Base-by-base conservation (phyloP, 78 protist genomes). In the Guillardia theta region DNA sequence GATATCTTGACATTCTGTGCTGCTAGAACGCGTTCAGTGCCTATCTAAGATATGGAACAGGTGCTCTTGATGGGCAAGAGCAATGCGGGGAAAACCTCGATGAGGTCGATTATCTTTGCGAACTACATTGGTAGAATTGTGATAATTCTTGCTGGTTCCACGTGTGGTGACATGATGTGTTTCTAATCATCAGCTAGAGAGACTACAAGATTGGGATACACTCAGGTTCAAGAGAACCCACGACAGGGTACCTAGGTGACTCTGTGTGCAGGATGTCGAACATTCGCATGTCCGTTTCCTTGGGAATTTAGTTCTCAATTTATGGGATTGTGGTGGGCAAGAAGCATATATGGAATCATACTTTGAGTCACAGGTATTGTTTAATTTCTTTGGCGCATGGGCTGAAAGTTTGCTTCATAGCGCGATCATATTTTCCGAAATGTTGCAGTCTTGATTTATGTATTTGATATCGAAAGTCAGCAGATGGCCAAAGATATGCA, bases 311-410 rank as follows among this genome's bases (percentile, higher is more conserved):
- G 97, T 96, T 18, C 98, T 99, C 47, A 98, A 98, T 93, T 97
- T 99, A 27, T 98, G 99, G 99, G 99, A 99, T 93, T 99, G 99
- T 83, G 99, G 99, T 19, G 99, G 99, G 94, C 99, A 98, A 78
- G 98, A 97, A 76, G 96, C 97, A n/a, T 99, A 97, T 94, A 96
- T 99, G 97, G 99, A 99, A 94, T 97, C 96, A 47, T 98, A 98
- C 95, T 96, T 98, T 39, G 95, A 97, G 41, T 95, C 97, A 37
- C 90, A 78, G 24, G 90, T 78, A 1, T 58, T 30, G 39, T 30
- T 58, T 30, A 3, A 24, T 6, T 30, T 6, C 70, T 58, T 6
- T 30, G 39, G 15, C 58, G 58, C 10, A 15, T 50, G 10, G 58
- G 58, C 58, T 50, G 58, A 50, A 15, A 10, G 58, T 19, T 10